Conservation (phyloP, 1,139 yeast genomes). For the Lizanozyma gosingica region DNA sequence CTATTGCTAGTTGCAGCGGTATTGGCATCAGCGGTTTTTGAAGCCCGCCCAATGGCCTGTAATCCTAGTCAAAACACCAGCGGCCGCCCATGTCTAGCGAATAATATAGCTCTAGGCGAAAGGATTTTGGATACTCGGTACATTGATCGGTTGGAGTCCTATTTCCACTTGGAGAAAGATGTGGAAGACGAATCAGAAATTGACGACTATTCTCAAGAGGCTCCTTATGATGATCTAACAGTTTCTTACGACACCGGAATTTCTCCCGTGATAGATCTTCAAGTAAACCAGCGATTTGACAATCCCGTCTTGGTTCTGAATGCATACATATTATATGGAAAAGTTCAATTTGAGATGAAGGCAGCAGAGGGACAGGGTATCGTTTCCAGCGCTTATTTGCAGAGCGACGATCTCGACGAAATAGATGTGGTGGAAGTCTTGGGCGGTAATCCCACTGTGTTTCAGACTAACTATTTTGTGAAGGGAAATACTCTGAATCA, state of each 20-base stretch:
- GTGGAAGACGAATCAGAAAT: neutral
- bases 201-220: neutral
- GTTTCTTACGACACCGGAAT: neutral
- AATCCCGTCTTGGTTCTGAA: constrained; percentile 31
- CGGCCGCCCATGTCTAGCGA: neutral
- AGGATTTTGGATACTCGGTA: neutral
- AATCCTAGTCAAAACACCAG: too few species aligned
- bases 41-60: too few species aligned
- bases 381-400: constrained; percentile 36
- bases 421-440: constrained; percentile 38
- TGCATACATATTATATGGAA: constrained; percentile 33
- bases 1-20: too few species aligned
- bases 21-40: too few species aligned
- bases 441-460: constrained; percentile 27
- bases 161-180: neutral
- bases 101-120: neutral
- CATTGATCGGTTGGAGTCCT: neutral
- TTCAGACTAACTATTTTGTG: constrained; percentile 36
- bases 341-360: constrained; percentile 30
- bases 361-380: constrained; percentile 34
- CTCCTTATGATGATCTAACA: neutral
- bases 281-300: constrained; percentile 20
- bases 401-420: constrained; percentile 40
- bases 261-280: neutral
- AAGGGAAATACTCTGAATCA: constrained; percentile 36